Percentiles rank a stretch among this genome's conserved stretches.
phyloP scores from a whole-genome alignment of 129 eudicot genomes.

The Silybum marianum region DNA sequence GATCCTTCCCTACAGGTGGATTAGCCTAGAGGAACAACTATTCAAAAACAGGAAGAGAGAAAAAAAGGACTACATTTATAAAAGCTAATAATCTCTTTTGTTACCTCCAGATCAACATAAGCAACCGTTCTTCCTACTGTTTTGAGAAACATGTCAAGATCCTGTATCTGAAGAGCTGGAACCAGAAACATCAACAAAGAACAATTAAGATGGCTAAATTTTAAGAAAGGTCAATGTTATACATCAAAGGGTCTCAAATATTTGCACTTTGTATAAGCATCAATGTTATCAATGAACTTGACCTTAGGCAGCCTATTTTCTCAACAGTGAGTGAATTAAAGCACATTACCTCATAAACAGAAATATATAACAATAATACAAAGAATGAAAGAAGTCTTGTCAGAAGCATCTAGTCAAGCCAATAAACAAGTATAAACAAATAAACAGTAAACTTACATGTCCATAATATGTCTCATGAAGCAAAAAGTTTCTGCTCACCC shows the following conservation, averaged over 20 bases:
- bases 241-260: background rate
- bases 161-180: constrained; percentile 62
- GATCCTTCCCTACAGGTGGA: constrained; percentile 91
- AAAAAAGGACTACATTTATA: background rate
- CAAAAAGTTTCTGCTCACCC: background rate
- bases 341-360: background rate
- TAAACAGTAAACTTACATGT: background rate
- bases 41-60: background rate
- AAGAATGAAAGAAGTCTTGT: background rate
- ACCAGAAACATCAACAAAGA: constrained; percentile 16
- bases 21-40: constrained; percentile 63
- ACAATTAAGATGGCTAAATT: background rate
- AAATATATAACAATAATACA: background rate
- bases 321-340: background rate
- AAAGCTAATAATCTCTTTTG: constrained; percentile 11
- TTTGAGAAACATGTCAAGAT: constrained; percentile 74
- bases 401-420: background rate
- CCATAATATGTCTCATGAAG: background rate
- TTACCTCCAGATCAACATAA: constrained; percentile 92
- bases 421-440: background rate
- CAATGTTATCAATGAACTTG: background rate
- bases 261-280: background rate
- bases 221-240: background rate
- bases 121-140: constrained; percentile 74
- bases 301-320: background rate